Evolutionary conservation across 495 filamentous ascomycete genomes (phyloP).

Genomic region (Hypoxylon intermedium): DNA sequence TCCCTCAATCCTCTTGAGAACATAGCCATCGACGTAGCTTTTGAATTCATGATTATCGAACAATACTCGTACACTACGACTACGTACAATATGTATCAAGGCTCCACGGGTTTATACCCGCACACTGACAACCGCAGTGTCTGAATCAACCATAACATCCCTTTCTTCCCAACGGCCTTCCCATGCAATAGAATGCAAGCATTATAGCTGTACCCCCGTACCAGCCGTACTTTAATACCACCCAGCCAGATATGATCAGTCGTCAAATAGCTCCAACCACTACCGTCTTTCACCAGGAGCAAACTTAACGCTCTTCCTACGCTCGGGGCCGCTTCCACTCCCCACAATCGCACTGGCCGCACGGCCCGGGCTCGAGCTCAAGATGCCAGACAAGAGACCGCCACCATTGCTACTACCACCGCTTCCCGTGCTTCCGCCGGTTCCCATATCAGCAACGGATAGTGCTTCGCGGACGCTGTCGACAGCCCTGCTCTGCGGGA

Average conservation of each 20-base stretch:
- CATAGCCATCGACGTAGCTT: not conserved
- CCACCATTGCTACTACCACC: constrained; percentile 3
- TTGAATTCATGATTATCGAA: not conserved
- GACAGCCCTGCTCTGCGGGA: constrained; percentile 61
- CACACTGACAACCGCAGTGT: not conserved
- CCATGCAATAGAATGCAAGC: not conserved
- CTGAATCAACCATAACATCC: not conserved
- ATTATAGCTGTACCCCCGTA: too few species aligned
- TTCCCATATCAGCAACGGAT: constrained; percentile 17
- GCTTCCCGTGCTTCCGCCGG: constrained; percentile 15
- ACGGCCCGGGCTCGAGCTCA: constrained; percentile 55
- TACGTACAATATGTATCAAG: not conserved
- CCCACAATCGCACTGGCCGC: constrained; percentile 17
- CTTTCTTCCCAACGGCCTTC: not conserved
- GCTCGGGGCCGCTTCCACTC: constrained; percentile 51
- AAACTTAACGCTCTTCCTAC: constrained; percentile 65
- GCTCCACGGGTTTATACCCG: not conserved
- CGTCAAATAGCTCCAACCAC: too few species aligned
- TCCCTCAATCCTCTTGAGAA: too few species aligned
- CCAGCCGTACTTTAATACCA: too few species aligned
- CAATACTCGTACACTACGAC: not conserved
- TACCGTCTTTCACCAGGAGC: constrained; percentile 39
- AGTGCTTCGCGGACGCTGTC: constrained; percentile 58
- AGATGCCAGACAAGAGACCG: constrained; percentile 41
- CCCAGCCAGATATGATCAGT: too few species aligned